These are phyloP conservation scores for Epithemia pelagica DNA, from an alignment of 108 stramenopile genomes.

Conservation along the genomic window DNA sequence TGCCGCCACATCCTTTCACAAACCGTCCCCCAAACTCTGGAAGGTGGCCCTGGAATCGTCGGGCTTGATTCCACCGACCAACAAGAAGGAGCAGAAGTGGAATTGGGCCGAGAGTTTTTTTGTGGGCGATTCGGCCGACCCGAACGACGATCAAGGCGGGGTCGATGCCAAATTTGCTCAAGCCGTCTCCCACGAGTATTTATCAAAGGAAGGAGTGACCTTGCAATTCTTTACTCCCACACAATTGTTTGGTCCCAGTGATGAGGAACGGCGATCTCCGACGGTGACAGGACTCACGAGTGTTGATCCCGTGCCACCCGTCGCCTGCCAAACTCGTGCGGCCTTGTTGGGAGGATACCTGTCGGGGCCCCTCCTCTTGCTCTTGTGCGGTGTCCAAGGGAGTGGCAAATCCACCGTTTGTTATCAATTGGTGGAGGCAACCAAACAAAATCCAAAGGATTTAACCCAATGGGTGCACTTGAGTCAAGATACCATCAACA, in stretches of 20 bases:
- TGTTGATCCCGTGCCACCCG: conserved; percentile 16
- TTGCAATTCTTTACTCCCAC: conserved; percentile 56
- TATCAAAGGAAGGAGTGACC: neutral
- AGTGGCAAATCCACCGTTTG: conserved; percentile 68
- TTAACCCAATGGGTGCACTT: conserved; percentile 44
- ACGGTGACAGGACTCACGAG: conserved; percentile 4
- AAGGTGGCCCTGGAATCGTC: conserved; percentile 33
- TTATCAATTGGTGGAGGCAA: conserved; percentile 22
- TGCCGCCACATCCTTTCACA: conserved; percentile 57
- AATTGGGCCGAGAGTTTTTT: conserved; percentile 40
- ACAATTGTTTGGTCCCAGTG: conserved; percentile 60
- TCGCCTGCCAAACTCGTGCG: conserved; percentile 33
- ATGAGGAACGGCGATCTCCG: conserved; percentile 27
- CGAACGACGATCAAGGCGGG: conserved; percentile 53
- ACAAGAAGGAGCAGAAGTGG: too few species aligned
- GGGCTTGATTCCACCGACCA: too few species aligned
- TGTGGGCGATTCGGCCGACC: conserved; percentile 68
- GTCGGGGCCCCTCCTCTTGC: conserved; percentile 43
- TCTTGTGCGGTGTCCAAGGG: conserved; percentile 70
- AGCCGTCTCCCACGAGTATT: conserved; percentile 34
- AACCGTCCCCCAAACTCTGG: conserved; percentile 65
- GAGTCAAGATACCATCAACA: conserved; percentile 74
- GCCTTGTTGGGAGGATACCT: conserved; percentile 56
- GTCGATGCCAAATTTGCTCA: conserved; percentile 64
- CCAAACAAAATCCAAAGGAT: neutral